Conservation (phyloP, 805 yeast genomes). For the Candida caryicola region DNA sequence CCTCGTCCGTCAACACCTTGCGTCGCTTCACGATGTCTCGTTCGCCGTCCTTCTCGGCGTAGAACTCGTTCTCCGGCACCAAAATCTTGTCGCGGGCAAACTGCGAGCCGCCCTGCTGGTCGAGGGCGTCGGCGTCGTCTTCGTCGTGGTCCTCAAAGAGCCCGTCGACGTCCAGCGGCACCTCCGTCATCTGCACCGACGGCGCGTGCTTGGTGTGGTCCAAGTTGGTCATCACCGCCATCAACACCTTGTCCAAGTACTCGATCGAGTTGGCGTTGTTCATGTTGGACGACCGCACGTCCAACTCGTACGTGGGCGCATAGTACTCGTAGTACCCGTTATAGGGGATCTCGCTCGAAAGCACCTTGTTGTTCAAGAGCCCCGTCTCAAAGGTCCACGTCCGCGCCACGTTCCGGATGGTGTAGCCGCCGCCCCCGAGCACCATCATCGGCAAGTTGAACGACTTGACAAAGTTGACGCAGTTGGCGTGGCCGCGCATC, state of each 20-base stretch:
- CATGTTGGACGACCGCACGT: slow-evolving; percentile 27
- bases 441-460: slow-evolving; percentile 27
- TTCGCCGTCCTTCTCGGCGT: slow-evolving; percentile 22
- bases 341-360: slow-evolving; percentile 25
- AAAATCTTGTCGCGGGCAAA: slow-evolving; percentile 23
- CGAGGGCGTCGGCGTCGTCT: slow-evolving; percentile 22
- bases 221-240: slow-evolving; percentile 22
- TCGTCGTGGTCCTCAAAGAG: slow-evolving; percentile 25
- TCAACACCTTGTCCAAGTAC: slow-evolving; percentile 25
- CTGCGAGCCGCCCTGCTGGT: slow-evolving; percentile 27
- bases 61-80: slow-evolving; percentile 24
- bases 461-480: slow-evolving; percentile 23
- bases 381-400: slow-evolving; percentile 30
- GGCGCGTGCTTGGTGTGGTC: slow-evolving; percentile 28
- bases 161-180: slow-evolving; percentile 25
- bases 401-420: slow-evolving; percentile 27
- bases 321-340: slow-evolving; percentile 31
- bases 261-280: slow-evolving; percentile 27
- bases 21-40: not conserved
- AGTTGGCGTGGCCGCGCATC: slow-evolving; percentile 29
- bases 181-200: slow-evolving; percentile 27
- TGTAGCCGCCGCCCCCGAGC: slow-evolving; percentile 29
- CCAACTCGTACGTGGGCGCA: slow-evolving; percentile 28
- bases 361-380: slow-evolving; percentile 20
- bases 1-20: slow-evolving; percentile 6